Conservation (phyloP, 1,284 basidiomycete genomes). For the Ganoderma meredithae region DNA sequence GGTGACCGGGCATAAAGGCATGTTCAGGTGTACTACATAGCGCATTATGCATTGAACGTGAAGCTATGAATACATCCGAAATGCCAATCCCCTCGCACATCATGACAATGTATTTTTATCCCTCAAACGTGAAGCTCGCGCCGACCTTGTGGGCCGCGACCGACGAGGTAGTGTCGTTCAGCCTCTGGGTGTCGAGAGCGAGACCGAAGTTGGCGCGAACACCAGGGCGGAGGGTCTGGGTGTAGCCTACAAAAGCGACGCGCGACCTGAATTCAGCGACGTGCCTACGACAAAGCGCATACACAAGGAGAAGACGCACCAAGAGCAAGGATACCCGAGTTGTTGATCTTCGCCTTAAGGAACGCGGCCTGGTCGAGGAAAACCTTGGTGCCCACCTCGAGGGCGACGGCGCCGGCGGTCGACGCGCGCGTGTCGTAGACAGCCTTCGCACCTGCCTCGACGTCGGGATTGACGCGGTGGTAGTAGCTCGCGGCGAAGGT, state of each 20-base stretch:
- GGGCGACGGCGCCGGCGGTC: slow-evolving; percentile 73
- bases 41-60: slow-evolving; percentile 33
- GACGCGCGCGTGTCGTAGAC: slow-evolving; percentile 94
- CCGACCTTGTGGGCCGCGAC: slow-evolving; percentile 83
- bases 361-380: slow-evolving; percentile 91
- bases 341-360: slow-evolving; percentile 99
- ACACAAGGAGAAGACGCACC: slow-evolving; percentile 50
- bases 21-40: slow-evolving; percentile 22
- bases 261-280: neutral
- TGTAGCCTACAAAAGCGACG: slow-evolving; percentile 70
- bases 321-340: slow-evolving; percentile 88
- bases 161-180: slow-evolving; percentile 72
- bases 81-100: slow-evolving; percentile 19
- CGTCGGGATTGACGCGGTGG: slow-evolving; percentile 94
- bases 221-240: slow-evolving; percentile 92
- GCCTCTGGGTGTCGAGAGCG: slow-evolving; percentile 88
- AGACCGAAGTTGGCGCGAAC: slow-evolving; percentile 96
- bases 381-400: slow-evolving; percentile 98
- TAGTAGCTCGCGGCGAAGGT: slow-evolving; percentile 98
- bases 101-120: slow-evolving; percentile 44
- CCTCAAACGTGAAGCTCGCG: slow-evolving; percentile 77
- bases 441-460: slow-evolving; percentile 98
- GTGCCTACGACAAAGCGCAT: slow-evolving; percentile 5
- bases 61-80: slow-evolving; percentile 32
- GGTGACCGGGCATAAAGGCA: neutral